These are phyloP conservation scores for Coemansia reversa DNA, from an alignment of 192 early-diverging fungal genomes.

Conservation along the genomic window DNA sequence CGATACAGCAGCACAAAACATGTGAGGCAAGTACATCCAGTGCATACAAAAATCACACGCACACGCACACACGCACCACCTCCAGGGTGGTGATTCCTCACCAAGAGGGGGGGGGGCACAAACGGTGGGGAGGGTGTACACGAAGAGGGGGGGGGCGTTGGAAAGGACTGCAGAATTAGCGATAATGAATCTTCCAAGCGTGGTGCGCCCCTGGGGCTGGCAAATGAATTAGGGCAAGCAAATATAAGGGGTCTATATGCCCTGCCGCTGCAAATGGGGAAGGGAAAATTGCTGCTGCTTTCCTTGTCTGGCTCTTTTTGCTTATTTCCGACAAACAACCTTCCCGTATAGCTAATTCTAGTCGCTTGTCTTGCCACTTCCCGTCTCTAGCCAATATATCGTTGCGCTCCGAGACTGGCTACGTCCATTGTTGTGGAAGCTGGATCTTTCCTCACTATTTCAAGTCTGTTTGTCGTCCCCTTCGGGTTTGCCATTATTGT, in stretches of 20 bases:
- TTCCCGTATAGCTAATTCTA: background rate
- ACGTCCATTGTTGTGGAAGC: background rate
- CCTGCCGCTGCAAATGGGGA: slow-evolving; percentile 10
- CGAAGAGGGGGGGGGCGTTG: slow-evolving; percentile 12
- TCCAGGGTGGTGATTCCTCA: background rate
- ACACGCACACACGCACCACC: too few relatives aligned
- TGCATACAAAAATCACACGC: too few relatives aligned
- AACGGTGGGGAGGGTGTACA: slow-evolving; percentile 13
- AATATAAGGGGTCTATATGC: slow-evolving; percentile 22
- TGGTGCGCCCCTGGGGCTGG: slow-evolving; percentile 28
- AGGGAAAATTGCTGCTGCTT: background rate
- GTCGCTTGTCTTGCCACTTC: background rate
- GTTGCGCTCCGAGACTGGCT: background rate
- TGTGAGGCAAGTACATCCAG: background rate
- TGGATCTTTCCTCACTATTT: background rate
- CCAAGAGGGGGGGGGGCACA: background rate
- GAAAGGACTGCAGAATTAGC: slow-evolving; percentile 34
- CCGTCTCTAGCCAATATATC: background rate
- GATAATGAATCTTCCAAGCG: slow-evolving; percentile 44
- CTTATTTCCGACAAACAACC: slow-evolving; percentile 4
- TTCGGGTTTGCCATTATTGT: background rate
- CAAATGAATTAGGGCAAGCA: slow-evolving; percentile 36
- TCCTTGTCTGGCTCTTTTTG: slow-evolving; percentile 2
- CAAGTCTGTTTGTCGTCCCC: background rate
- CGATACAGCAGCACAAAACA: background rate